Percentiles rank a stretch among this genome's conserved stretches.
phyloP scores from a whole-genome alignment of 495 filamentous ascomycete genomes.

The Copromyces sp. region DNA sequence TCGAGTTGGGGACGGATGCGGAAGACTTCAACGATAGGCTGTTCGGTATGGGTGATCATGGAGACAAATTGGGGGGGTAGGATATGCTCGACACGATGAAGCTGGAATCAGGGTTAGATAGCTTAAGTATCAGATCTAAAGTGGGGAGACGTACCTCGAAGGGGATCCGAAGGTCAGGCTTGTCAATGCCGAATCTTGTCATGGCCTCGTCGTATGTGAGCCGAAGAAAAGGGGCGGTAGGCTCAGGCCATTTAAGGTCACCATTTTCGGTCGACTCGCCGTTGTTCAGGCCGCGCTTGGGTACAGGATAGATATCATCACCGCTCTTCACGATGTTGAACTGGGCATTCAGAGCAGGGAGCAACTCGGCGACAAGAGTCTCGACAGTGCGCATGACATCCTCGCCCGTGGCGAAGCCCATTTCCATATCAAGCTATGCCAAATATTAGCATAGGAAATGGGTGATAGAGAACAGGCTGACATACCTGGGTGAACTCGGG shows the following conservation, averaged over 20 bases:
- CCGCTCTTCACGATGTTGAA: slow-evolving; percentile 9
- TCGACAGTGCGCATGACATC: slow-evolving; percentile 68
- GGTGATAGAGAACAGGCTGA: neutral
- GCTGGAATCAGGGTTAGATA: slow-evolving; percentile 36
- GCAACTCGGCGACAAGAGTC: slow-evolving; percentile 49
- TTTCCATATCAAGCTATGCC: slow-evolving; percentile 75
- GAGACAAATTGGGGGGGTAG: slow-evolving; percentile 55
- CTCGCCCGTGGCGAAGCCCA: slow-evolving; percentile 66
- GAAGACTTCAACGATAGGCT: slow-evolving; percentile 63
- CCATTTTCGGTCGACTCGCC: neutral
- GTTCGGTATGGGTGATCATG: slow-evolving; percentile 55
- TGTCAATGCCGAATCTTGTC: slow-evolving; percentile 74
- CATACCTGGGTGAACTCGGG: slow-evolving; percentile 91
- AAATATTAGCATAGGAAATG: slow-evolving; percentile 5
- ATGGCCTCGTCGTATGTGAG: slow-evolving; percentile 73
- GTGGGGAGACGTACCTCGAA: slow-evolving; percentile 28
- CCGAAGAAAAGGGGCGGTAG: slow-evolving; percentile 11
- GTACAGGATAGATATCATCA: slow-evolving; percentile 19
- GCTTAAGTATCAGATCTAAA: too few species aligned
- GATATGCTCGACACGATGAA: slow-evolving; percentile 50
- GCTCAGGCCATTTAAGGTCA: slow-evolving; percentile 5
- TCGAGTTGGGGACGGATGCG: slow-evolving; percentile 40
- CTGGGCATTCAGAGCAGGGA: slow-evolving; percentile 35
- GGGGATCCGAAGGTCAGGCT: slow-evolving; percentile 68
- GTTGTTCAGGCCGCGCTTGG: neutral